Evolutionary conservation across 1,284 basidiomycete species (phyloP).

Genomic region (Cryptococcus neoformans): DNA sequence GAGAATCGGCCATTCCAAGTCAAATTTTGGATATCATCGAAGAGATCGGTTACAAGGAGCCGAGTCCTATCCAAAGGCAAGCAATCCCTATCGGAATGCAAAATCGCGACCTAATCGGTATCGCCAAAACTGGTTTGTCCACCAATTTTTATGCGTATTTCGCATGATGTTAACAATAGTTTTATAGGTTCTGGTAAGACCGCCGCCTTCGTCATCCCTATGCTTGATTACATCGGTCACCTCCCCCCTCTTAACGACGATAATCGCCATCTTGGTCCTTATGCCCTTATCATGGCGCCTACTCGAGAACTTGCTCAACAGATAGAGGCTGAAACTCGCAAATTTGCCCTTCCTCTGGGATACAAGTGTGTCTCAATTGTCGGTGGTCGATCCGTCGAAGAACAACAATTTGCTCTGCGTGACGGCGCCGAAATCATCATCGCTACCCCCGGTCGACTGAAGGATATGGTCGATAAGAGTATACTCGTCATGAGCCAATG

Average conservation of each 20-base stretch:
- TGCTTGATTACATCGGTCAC: slow-evolving; percentile 88
- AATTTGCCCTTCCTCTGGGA: slow-evolving; percentile 83
- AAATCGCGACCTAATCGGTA: slow-evolving; percentile 94
- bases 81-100: slow-evolving; percentile 97
- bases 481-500: slow-evolving; percentile 95
- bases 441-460: slow-evolving; percentile 94
- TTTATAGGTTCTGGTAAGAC: slow-evolving; percentile 91
- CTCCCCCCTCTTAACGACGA: slow-evolving; percentile 84
- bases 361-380: slow-evolving; percentile 96
- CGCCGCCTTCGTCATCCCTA: slow-evolving; percentile 97
- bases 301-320: slow-evolving; percentile 98
- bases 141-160: background rate
- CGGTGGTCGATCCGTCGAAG: slow-evolving; percentile 90
- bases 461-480: slow-evolving; percentile 94
- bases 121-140: slow-evolving; percentile 85
- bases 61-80: slow-evolving; percentile 94
- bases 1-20: slow-evolving; percentile 78
- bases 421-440: slow-evolving; percentile 98
- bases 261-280: slow-evolving; percentile 88
- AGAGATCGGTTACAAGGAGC: slow-evolving; percentile 92
- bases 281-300: slow-evolving; percentile 88
- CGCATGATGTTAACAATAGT: background rate
- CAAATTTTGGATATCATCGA: slow-evolving; percentile 80
- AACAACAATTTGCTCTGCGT: slow-evolving; percentile 92
- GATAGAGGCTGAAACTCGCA: slow-evolving; percentile 87